A percentile compares a stretch with the other conserved stretches of the same genome.
Conservation (phyloP, 2,329 filamentous ascomycete genomes). For the Colletotrichum coccodes region DNA sequence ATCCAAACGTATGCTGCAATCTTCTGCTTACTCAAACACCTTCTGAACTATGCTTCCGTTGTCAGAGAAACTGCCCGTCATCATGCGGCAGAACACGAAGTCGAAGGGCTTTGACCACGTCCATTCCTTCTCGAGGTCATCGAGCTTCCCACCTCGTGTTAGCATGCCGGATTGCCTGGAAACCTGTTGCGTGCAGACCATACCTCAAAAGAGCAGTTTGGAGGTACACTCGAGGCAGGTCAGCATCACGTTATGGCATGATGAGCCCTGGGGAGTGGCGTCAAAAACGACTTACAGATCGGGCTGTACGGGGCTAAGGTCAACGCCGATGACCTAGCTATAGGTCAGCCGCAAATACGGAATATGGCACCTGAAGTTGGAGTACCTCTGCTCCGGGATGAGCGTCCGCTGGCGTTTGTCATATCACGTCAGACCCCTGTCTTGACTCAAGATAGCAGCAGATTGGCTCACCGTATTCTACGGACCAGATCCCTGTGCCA, state of each 20-base stretch:
- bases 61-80: constrained; percentile 41
- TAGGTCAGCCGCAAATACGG: neutral
- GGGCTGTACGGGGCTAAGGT: constrained; percentile 54
- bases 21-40: neutral
- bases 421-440: neutral
- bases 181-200: no score
- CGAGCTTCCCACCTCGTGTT: constrained; percentile 37
- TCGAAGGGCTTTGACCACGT: constrained; percentile 49
- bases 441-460: no score
- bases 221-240: constrained; percentile 47
- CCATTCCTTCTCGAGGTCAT: constrained; percentile 53
- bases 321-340: constrained; percentile 46
- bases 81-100: constrained; percentile 48
- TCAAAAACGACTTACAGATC: constrained; percentile 38
- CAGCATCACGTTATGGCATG: neutral
- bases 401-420: constrained; percentile 38
- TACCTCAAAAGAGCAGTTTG: constrained; percentile 52
- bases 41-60: constrained; percentile 6
- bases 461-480: constrained; percentile 49
- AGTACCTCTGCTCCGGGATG: constrained; percentile 41
- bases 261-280: neutral
- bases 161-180: neutral
- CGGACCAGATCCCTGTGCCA: constrained; percentile 55
- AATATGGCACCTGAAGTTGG: neutral
- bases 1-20: neutral